These are phyloP conservation scores for Diplodia corticola DNA, from an alignment of 2,329 filamentous ascomycete species.

Conservation along the genomic window DNA sequence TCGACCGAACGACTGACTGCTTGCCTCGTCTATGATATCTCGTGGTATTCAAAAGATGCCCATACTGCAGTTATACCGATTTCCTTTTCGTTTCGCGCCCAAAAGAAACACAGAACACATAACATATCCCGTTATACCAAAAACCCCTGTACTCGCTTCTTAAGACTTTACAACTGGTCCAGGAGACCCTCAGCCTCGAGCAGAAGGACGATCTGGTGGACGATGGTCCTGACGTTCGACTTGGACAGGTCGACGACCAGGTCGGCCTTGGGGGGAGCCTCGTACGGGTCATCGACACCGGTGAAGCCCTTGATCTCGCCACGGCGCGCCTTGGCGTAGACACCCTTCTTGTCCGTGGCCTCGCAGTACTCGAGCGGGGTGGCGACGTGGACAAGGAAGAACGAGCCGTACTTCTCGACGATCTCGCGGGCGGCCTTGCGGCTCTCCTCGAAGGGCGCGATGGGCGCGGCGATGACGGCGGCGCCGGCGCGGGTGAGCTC, in stretches of 20 bases:
- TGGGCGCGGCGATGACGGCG: slow-evolving; percentile 93
- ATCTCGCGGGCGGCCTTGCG: slow-evolving; percentile 78
- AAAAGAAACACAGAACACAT: neutral
- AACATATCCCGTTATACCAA: neutral
- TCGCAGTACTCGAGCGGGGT: slow-evolving; percentile 91
- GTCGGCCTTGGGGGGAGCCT: slow-evolving; percentile 77
- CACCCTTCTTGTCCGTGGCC: slow-evolving; percentile 89
- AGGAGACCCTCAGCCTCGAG: slow-evolving; percentile 87
- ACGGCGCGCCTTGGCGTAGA: slow-evolving; percentile 78
- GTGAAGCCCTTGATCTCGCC: slow-evolving; percentile 99
- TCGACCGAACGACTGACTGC: neutral
- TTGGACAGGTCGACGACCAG: slow-evolving; percentile 82
- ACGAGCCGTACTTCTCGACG: slow-evolving; percentile 83
- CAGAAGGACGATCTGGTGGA: slow-evolving; percentile 94
- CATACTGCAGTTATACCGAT: neutral
- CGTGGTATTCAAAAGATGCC: neutral
- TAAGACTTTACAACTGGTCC: slow-evolving; percentile 57
- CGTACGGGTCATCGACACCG: slow-evolving; percentile 96
- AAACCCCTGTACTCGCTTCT: neutral
- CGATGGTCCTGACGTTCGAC: slow-evolving; percentile 85
- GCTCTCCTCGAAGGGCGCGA: slow-evolving; percentile 84
- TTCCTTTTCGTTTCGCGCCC: neutral
- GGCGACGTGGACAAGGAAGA: slow-evolving; percentile 93
- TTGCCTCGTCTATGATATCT: slow-evolving; percentile 6
- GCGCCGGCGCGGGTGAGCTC: slow-evolving; percentile 92